These are phyloP conservation scores for Colletotrichum sp. DNA, from an alignment of 2,329 filamentous ascomycete species.

Conservation along the genomic window DNA sequence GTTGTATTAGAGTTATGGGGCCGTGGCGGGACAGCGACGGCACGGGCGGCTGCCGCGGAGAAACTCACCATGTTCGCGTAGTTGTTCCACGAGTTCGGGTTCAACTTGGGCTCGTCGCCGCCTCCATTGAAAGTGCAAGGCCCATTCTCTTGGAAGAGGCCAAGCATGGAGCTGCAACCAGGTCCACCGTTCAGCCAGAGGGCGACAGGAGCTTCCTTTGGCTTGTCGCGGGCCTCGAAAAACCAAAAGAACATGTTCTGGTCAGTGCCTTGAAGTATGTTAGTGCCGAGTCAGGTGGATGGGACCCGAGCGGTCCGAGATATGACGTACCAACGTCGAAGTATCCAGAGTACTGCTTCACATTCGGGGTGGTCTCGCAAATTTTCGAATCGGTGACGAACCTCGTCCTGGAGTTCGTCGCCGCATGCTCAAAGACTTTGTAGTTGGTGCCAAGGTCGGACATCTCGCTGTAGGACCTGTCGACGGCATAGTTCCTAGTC, in stretches of 20 bases:
- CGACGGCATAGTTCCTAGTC: conserved; percentile 11
- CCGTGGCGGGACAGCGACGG: not conserved
- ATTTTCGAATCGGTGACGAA: conserved; percentile 56
- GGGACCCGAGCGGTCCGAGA: not conserved
- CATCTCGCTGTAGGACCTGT: conserved; percentile 19
- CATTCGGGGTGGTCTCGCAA: conserved; percentile 55
- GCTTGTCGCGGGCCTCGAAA: conserved; percentile 37
- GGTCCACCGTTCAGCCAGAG: conserved; percentile 46
- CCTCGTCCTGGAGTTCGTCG: conserved; percentile 46
- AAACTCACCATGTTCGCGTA: conserved; percentile 42
- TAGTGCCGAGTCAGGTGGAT: not conserved
- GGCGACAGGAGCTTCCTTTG: conserved; percentile 35
- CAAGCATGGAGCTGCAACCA: conserved; percentile 42
- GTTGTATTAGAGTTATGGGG: not conserved
- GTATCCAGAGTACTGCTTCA: conserved; percentile 58
- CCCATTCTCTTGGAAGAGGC: conserved; percentile 48
- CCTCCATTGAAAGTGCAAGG: conserved; percentile 46
- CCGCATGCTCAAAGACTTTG: conserved; percentile 53
- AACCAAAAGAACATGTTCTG: conserved; percentile 52
- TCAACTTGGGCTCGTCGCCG: conserved; percentile 40
- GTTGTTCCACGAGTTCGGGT: conserved; percentile 48
- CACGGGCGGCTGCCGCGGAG: not conserved
- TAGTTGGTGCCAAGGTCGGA: conserved; percentile 32
- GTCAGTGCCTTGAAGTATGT: conserved; percentile 23
- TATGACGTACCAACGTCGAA: conserved; percentile 43